Evolutionary conservation across 108 stramenopile species (phyloP).

Genomic region (Conticribra weissflogii): DNA sequence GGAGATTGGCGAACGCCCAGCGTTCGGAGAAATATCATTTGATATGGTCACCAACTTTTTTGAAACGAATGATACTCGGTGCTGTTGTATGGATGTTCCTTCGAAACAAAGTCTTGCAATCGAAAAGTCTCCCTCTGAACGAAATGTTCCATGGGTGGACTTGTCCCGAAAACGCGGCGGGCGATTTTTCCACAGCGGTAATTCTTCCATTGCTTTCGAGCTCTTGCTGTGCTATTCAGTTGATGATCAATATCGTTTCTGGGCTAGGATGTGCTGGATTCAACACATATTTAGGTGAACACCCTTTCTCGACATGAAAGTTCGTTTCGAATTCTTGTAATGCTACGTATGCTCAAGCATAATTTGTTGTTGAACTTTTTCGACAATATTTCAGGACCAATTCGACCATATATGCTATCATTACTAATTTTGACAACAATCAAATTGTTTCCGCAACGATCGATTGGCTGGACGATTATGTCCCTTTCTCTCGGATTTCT

Average conservation of each 20-base stretch:
- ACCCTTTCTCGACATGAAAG: too few relatives aligned
- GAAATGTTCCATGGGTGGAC: not conserved
- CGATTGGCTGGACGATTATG: conserved; percentile 13
- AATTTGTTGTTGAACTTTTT: too few relatives aligned
- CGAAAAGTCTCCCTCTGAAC: not conserved
- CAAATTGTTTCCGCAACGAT: conserved; percentile 25
- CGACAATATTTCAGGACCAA: conserved; percentile 12
- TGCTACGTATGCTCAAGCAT: not conserved
- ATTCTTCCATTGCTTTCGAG: conserved; percentile 68
- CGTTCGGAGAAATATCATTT: conserved; percentile 29
- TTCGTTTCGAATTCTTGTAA: too few relatives aligned
- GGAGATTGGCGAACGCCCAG: not conserved
- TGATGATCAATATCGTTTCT: conserved; percentile 66
- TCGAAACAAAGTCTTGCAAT: not conserved
- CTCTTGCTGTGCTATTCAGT: conserved; percentile 82
- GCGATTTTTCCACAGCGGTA: conserved; percentile 24
- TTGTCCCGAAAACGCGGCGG: conserved; percentile 1
- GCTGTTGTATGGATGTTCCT: conserved; percentile 11
- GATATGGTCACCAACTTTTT: conserved; percentile 44
- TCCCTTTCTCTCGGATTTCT: conserved; percentile 61
- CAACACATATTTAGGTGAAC: conserved; percentile 78
- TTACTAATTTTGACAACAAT: conserved; percentile 32
- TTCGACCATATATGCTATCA: conserved; percentile 25
- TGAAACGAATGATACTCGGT: conserved; percentile 32
- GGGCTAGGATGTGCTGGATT: conserved; percentile 82